phyloP scores from a whole-genome alignment of 1,284 basidiomycete genomes.

The Cryptococcus neoformans region DNA sequence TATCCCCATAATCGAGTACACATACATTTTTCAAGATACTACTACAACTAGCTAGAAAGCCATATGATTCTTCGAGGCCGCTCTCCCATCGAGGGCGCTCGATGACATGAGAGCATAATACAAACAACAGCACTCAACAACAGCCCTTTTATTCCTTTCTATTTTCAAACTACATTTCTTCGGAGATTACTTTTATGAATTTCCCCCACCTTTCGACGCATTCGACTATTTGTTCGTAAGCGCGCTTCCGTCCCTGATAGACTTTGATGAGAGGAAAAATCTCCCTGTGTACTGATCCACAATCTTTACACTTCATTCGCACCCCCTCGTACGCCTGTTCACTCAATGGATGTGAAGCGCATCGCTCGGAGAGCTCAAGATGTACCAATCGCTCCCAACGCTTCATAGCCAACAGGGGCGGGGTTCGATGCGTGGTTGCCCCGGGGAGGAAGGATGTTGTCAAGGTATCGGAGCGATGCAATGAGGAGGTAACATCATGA shows the following conservation, averaged over 20 bases:
- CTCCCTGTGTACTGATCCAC: conserved; percentile 40
- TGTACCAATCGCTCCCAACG: conserved; percentile 48
- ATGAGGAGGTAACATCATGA: conserved; percentile 2
- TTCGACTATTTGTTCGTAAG: conserved; percentile 41
- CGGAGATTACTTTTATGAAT: conserved; percentile 25
- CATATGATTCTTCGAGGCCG: no score
- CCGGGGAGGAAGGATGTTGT: conserved; percentile 36
- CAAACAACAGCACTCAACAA: no score
- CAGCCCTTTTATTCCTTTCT: no score
- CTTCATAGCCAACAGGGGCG: conserved; percentile 27
- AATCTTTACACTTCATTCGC: conserved; percentile 36
- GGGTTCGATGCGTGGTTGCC: conserved; percentile 18
- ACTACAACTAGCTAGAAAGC: no score
- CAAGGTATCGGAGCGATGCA: conserved; percentile 11
- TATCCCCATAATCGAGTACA: no score
- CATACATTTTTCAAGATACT: no score
- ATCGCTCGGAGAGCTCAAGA: conserved; percentile 44
- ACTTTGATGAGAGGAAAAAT: conserved; percentile 35
- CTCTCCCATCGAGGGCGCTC: no score
- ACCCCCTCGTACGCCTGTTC: conserved; percentile 15
- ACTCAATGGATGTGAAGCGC: conserved; percentile 6
- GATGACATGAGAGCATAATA: no score
- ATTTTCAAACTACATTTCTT: no score
- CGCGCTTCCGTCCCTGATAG: conserved; percentile 1
- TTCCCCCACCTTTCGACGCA: conserved; percentile 43